These are phyloP conservation scores for Aspergillus alliaceus DNA, from an alignment of 2,329 filamentous ascomycete species.

Conservation along the genomic window DNA sequence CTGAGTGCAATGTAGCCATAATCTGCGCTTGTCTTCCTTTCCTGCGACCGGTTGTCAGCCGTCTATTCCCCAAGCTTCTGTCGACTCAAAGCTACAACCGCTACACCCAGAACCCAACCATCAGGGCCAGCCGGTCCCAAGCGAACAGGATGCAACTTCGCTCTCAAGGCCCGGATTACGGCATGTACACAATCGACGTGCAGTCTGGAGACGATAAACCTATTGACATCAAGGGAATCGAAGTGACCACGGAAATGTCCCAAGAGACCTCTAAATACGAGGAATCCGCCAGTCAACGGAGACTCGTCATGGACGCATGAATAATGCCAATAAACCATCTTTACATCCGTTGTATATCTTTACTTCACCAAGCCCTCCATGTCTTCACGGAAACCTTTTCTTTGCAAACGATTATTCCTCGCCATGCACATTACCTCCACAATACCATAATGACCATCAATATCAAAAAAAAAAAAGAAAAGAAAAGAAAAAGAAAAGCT, in stretches of 20 bases:
- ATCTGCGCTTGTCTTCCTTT: conserved; percentile 44
- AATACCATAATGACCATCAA: not conserved
- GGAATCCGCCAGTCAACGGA: conserved; percentile 22
- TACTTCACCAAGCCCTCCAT: not conserved
- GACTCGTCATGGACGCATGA: conserved; percentile 21
- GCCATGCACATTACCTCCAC: not conserved
- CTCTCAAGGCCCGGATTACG: conserved; percentile 27
- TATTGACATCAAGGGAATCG: conserved; percentile 23
- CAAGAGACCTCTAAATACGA: conserved; percentile 21
- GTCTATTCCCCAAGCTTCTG: conserved; percentile 39
- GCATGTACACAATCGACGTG: conserved; percentile 30
- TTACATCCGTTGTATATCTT: not conserved
- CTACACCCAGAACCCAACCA: conserved; percentile 20
- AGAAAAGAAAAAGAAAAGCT: no score
- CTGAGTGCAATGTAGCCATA: conserved; percentile 45
- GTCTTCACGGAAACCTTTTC: not conserved
- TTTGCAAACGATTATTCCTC: not conserved
- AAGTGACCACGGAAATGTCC: conserved; percentile 34
- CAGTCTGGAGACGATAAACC: conserved; percentile 18
- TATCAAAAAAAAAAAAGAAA: not conserved
- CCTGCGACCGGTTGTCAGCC: conserved; percentile 38
- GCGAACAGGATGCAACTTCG: conserved; percentile 12
- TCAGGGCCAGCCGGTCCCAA: conserved; percentile 13
- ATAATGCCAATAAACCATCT: not conserved
- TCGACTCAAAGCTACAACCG: conserved; percentile 28